Conservation (phyloP, 345 rosid species). For the Noccaea bulbosa region DNA sequence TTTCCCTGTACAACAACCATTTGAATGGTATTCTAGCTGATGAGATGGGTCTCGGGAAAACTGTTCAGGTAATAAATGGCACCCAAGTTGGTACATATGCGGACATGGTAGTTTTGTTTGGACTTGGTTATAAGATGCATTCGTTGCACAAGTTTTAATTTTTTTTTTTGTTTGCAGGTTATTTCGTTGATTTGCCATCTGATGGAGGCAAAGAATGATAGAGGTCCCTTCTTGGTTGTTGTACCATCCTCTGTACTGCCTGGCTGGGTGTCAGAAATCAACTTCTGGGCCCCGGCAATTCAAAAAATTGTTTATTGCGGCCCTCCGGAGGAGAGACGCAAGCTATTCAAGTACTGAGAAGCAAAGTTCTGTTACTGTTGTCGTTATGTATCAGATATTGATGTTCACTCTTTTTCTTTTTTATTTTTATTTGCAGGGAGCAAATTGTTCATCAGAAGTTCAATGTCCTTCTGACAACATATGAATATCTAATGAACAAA, state of each 20-base stretch:
- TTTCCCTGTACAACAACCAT: conserved; percentile 86
- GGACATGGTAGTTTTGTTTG: conserved; percentile 8
- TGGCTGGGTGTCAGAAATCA: conserved; percentile 88
- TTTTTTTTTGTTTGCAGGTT: conserved; percentile 49
- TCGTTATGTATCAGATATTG: conserved; percentile 9
- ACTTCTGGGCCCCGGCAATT: conserved; percentile 82
- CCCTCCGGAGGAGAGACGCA: conserved; percentile 91
- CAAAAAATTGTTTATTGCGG: conserved; percentile 80
- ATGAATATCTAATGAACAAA: conserved; percentile 96
- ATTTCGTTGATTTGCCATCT: conserved; percentile 82
- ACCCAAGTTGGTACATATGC: conserved; percentile 1
- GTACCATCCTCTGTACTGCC: conserved; percentile 93
- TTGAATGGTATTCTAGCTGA: conserved; percentile 94
- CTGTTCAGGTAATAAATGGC: conserved; percentile 69
- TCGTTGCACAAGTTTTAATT: neutral
- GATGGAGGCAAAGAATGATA: conserved; percentile 88
- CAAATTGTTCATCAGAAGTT: conserved; percentile 85
- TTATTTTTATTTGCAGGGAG: conserved; percentile 62
- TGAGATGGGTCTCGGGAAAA: conserved; percentile 99
- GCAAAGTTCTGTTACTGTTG: conserved; percentile 23
- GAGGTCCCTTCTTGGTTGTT: conserved; percentile 93
- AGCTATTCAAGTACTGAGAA: conserved; percentile 70
- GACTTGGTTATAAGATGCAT: conserved; percentile 8
- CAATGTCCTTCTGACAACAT: conserved; percentile 88
- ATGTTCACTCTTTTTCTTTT: conserved; percentile 29